Conservation (phyloP, 495 filamentous ascomycete species). For the Penicillium bovifimosum region DNA sequence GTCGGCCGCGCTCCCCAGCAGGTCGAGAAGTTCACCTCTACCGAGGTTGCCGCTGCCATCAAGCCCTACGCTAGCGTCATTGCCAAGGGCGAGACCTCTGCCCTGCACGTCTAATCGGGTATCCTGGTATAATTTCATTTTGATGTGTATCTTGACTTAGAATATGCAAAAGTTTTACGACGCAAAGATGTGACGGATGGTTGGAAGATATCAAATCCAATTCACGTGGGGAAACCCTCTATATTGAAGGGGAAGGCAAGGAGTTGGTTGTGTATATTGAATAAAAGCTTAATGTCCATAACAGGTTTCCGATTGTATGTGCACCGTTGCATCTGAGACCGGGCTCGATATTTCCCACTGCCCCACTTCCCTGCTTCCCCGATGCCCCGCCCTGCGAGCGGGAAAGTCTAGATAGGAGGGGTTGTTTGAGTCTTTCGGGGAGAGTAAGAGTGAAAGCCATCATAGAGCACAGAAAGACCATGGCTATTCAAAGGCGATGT, state of each 20-base stretch:
- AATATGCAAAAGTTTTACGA: conserved; percentile 6
- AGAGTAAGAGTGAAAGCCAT: neutral
- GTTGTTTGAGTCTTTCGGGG: neutral
- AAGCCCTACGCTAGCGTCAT: conserved; percentile 43
- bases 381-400: conserved; percentile 4
- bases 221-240: neutral
- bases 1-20: conserved; percentile 59
- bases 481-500: neutral
- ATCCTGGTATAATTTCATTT: neutral
- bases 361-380: conserved; percentile 13
- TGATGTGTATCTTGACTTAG: neutral
- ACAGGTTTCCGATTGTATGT: no score
- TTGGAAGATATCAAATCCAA: neutral
- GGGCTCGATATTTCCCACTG: neutral
- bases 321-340: neutral
- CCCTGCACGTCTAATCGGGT: conserved; percentile 46
- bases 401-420: neutral
- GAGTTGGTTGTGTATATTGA: neutral
- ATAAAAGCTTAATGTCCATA: neutral
- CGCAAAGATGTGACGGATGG: neutral
- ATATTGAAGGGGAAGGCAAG: neutral
- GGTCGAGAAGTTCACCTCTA: conserved; percentile 52
- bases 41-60: conserved; percentile 48
- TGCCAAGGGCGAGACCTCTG: conserved; percentile 41
- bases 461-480: no score